Evolutionary conservation across 768 basidiomycete species (phyloP), one percentile per base, ranked within the genome.

Genomic region (Leccinum sublutescens): DNA sequence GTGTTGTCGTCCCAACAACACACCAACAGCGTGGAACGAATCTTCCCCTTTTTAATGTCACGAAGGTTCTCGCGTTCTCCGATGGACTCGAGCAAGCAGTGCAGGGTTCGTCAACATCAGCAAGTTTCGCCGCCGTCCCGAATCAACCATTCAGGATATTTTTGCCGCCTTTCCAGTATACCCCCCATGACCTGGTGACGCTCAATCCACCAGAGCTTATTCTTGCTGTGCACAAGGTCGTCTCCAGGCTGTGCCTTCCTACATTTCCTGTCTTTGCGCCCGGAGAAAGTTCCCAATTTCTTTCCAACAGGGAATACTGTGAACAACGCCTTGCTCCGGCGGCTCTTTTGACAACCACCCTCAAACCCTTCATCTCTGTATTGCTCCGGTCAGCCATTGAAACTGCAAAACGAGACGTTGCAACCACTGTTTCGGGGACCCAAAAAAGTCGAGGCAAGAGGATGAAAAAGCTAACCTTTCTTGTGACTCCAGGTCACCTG

Each of bases 401-500:
- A 31, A 64, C 66, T 21, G 68, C 72, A 23, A 72, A 71, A 59
- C 63, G 58, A 31, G 77, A 78, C 56, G 68, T 72, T 51, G 63
- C 58, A 40, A 68, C 70, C 4, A 52, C 64, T 54, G 58, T 54
- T 23, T 64, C 66, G 19, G 61, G 52, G 36, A 58, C 56, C 27
- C 69, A 63, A 58, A 47, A 52, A 27, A 58, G 61, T 29, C 64
- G 68, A 29, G 56, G 67, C 55, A 67, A 60, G 56, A 69, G 60
- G 56, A 52, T n/a, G 58, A 72, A 67, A 19, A 68, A 63, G 59
- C 43, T 63, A 54, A 60, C 65, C 9, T 64, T 70, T 11, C 52
- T 76, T 49, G 65, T 80, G 49, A 76, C 78, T 1, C 79, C 78
- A 3, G 65, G 73, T 33, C 79, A 80, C 58, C 55, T 80, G 47